Evolutionary conservation across 306 rosid species (phyloP), one percentile per base, ranked within the genome.

Genomic region (Cicer bijugum): DNA sequence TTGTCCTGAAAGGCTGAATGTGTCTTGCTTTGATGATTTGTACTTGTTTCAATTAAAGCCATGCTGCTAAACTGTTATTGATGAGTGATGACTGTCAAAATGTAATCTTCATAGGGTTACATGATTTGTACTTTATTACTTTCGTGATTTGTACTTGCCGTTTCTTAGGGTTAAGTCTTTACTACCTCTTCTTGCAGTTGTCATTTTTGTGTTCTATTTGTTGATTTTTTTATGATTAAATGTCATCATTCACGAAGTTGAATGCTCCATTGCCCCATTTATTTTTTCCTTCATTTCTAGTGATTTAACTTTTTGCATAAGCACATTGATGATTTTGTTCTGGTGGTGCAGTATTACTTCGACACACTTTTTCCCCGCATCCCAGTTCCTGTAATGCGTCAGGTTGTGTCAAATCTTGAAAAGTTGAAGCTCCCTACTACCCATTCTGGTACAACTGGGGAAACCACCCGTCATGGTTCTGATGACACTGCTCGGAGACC

Each of bases 401-500:
- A 94, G 85, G 87, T 94, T 74, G 85, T 82, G 42, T 63, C 90
- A 61, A 68, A 88, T 84, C 96, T 91, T 28, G 97, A 88, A 81
- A 91, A 81, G 83, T 46, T 94, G 88, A 94, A 91, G 82, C 99
- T 91, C 62, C 95, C 96, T 7, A 44, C 89, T 28, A 85, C 90
- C 62, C 96, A 85, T 73, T 84, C 83, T 10, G 99, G 99, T 61
- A 70, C 87, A 69, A 93, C 98, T 1, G 96, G 99, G 80, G 99
- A 94, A 55, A 69, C 95, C 51, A 89, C 86, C 39, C 99, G 99
- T 15, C 90, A 87, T 4, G 93, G 96, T 56, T 89, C 99, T 45
- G 99, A 91, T 78, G 99, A 94, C 71, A 94, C 95, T 71, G 99
- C 99, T 61, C 95, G 99, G 9, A 90, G 99, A 17, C 99, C 99